Conservation (phyloP, 1,139 yeast species). For the Suhomyces choctaworum region DNA sequence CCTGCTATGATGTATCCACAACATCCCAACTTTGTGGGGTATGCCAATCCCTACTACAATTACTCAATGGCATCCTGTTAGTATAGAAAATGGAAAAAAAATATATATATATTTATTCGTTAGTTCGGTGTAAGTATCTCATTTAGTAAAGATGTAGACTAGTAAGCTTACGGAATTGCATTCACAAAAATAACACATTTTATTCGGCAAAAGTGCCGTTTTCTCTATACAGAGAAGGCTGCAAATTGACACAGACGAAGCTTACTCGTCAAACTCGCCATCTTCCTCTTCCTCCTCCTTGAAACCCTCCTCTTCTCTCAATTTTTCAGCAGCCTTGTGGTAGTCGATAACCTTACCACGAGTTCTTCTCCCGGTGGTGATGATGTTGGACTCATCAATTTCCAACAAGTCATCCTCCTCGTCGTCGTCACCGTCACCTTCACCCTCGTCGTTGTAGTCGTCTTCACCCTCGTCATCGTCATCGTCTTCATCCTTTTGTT, state of each 20-base stretch:
- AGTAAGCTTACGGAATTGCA: no score
- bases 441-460: slow-evolving; percentile 30
- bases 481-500: slow-evolving; percentile 36
- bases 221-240: no score
- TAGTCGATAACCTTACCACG: slow-evolving; percentile 89
- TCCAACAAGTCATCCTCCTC: slow-evolving; percentile 84
- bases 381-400: slow-evolving; percentile 82
- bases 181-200: not conserved
- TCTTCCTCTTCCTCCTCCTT: slow-evolving; percentile 37
- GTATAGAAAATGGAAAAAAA: slow-evolving; percentile 4
- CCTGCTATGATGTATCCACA: slow-evolving; percentile 12
- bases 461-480: slow-evolving; percentile 53
- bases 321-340: slow-evolving; percentile 75
- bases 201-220: no score
- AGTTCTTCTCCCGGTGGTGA: slow-evolving; percentile 83
- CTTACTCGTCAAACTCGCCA: slow-evolving; percentile 28
- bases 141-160: no score
- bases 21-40: slow-evolving; percentile 30
- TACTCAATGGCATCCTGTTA: slow-evolving; percentile 38
- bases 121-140: no score
- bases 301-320: slow-evolving; percentile 51
- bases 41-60: slow-evolving; percentile 40
- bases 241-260: not conserved
- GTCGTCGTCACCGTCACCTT: slow-evolving; percentile 44
- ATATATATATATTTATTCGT: no score